Conservation (phyloP, 148 eudicot genomes). For the Persicaria maculosa region DNA sequence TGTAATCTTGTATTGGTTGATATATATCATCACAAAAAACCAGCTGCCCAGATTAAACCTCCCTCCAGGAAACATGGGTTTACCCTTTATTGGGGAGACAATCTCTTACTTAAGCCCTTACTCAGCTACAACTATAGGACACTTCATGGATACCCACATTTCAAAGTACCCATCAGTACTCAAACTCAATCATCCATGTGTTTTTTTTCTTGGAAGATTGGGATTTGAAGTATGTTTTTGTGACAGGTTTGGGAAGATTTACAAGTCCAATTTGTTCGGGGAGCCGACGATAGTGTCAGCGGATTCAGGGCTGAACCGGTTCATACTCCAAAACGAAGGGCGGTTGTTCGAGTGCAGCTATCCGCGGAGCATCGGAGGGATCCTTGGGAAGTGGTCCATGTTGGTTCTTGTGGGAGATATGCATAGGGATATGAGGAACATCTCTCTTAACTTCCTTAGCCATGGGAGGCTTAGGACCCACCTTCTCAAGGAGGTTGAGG, state of each 20-base stretch:
- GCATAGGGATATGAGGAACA: constrained; percentile 90
- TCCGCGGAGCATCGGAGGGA: constrained; percentile 92
- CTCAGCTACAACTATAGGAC: constrained; percentile 72
- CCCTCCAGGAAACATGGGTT: constrained; percentile 90
- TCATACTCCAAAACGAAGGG: constrained; percentile 88
- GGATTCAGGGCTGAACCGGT: constrained; percentile 73
- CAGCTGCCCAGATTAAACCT: constrained; percentile 42
- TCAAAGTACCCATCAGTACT: constrained; percentile 5
- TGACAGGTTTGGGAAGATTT: constrained; percentile 84
- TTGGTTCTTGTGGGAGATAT: constrained; percentile 86
- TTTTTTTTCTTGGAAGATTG: background rate
- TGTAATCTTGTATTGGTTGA: constrained; percentile 25
- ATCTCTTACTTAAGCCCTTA: constrained; percentile 76
- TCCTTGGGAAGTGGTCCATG: constrained; percentile 99
- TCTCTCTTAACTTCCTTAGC: constrained; percentile 82
- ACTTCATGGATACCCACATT: constrained; percentile 80
- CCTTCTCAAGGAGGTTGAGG: constrained; percentile 75
- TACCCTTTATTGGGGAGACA: constrained; percentile 92
- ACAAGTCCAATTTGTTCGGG: constrained; percentile 91
- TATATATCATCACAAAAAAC: constrained; percentile 37
- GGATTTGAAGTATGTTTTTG: background rate
- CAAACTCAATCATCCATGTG: background rate
- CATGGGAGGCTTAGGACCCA: constrained; percentile 75
- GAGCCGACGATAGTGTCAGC: constrained; percentile 91
- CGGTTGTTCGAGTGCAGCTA: constrained; percentile 83